Evolutionary conservation across 2,329 filamentous ascomycete species (phyloP), one percentile per base, ranked within the genome.

Genomic region (Neonectria neomacrospora): DNA sequence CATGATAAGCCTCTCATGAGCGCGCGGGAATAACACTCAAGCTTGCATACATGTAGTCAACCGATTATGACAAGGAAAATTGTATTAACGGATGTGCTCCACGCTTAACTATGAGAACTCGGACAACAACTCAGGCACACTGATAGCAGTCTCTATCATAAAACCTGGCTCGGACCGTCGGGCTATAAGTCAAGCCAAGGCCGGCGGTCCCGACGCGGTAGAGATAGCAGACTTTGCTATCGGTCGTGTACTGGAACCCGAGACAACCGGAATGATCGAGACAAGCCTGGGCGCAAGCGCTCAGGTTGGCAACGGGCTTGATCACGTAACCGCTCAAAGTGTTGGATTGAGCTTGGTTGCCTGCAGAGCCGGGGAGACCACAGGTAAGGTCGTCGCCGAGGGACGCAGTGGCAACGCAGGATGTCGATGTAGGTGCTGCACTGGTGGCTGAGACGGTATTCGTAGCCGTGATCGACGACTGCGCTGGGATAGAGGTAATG

Each of bases 61-160:
- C 22, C 3, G 18, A 23, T 56, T 47, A 16, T 18, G 45, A 30
- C 12, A 48, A 18, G 16, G 26, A 23, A 23, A 48, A 30, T 30
- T 48, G 12, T 18, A 48, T 48, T 20, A 30, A 30, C 3, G 45
- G 30, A 30, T 16, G 9, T 5, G 16, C 42, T 9, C 16, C 12
- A 28, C 8, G 28, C n/a, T 18, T 30, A 30, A 12, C 6, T 48
- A 30, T 28, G 12, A 3, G n/a, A 47, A 2, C 6, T 10, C 8
- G 11, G n/a, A n/a, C 14, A 3, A 26, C 16, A 11, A 18, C 23
- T 20, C 56, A 69, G 16, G 26, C 26, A 39, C 68, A 71, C 2
- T 18, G 51, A 30, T 63, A 71, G 39, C 68, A 71, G 3, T 53
- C 62, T 44, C 57, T 58, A n/a, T 71, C 68, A 8, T 71, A 67